A percentile compares a stretch with the other conserved stretches of the same genome.
phyloP scores from a whole-genome alignment of 164 flowering plant genomes.

The Magnolia changhungtana region DNA sequence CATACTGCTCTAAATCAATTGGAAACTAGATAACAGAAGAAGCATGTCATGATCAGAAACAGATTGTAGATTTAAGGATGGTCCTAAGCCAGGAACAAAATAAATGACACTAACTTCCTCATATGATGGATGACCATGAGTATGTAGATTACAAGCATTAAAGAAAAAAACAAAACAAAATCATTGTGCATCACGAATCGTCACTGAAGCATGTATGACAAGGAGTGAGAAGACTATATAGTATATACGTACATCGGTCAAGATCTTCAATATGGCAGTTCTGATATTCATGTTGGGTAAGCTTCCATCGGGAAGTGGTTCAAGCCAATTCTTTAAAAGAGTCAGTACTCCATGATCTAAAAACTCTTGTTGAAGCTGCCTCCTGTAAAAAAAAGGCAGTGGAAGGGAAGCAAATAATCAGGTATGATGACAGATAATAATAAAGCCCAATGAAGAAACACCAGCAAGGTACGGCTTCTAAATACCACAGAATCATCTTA shows the following conservation, averaged over 20 bases:
- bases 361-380: slow-evolving; percentile 88
- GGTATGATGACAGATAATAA: neutral
- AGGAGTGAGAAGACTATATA: neutral
- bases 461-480: neutral
- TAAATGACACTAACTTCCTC: neutral
- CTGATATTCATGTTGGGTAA: slow-evolving; percentile 89
- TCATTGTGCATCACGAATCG: neutral
- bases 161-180: neutral
- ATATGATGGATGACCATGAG: neutral
- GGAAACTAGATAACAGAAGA: slow-evolving; percentile 58
- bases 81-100: neutral
- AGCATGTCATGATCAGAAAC: slow-evolving; percentile 15
- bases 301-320: slow-evolving; percentile 98
- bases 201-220: neutral
- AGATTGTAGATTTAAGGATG: neutral
- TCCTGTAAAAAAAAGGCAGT: slow-evolving; percentile 43
- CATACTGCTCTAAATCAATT: slow-evolving; percentile 78
- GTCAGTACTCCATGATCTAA: slow-evolving; percentile 89
- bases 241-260: slow-evolving; percentile 59
- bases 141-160: neutral
- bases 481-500: slow-evolving; percentile 18
- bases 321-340: slow-evolving; percentile 86
- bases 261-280: slow-evolving; percentile 67
- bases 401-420: neutral
- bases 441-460: neutral